Conservation (phyloP, 2,329 filamentous ascomycete species). For the Beauveria sp. region DNA sequence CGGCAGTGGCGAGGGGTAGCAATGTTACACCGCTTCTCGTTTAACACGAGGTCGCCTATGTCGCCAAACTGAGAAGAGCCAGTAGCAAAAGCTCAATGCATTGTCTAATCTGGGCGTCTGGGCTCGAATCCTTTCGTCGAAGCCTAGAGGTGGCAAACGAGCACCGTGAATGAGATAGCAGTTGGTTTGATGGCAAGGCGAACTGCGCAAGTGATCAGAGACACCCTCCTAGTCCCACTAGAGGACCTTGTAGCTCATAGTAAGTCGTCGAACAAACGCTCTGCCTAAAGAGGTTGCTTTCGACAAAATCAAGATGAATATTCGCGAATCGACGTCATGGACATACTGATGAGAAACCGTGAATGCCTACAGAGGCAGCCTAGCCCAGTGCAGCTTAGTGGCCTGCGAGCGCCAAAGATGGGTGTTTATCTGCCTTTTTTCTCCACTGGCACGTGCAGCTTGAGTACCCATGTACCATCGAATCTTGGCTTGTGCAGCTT, state of each 20-base stretch:
- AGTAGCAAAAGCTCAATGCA: not conserved
- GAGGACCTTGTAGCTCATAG: no score
- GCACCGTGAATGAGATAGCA: not conserved
- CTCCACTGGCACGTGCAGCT: conserved; percentile 3
- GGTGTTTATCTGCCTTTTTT: not conserved
- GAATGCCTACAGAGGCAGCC: not conserved
- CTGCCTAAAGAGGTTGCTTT: not conserved
- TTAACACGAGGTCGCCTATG: not conserved
- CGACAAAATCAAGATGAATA: not conserved
- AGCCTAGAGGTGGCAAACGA: not conserved
- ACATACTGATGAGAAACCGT: conserved; percentile 2
- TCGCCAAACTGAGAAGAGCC: not conserved
- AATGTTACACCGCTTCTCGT: not conserved
- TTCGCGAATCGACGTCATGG: not conserved
- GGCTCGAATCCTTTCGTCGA: not conserved
- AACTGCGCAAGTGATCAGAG: not conserved
- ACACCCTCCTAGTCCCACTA: not conserved
- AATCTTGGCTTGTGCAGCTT: no score
- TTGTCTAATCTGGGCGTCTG: not conserved
- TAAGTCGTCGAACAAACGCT: not conserved
- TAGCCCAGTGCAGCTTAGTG: not conserved
- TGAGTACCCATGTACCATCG: no score
- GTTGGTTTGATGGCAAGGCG: not conserved
- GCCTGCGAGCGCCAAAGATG: not conserved
- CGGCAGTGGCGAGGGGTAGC: not conserved